Evolutionary conservation across 2,329 filamentous ascomycete species (phyloP).

Genomic region (Niveomyces coronatus): DNA sequence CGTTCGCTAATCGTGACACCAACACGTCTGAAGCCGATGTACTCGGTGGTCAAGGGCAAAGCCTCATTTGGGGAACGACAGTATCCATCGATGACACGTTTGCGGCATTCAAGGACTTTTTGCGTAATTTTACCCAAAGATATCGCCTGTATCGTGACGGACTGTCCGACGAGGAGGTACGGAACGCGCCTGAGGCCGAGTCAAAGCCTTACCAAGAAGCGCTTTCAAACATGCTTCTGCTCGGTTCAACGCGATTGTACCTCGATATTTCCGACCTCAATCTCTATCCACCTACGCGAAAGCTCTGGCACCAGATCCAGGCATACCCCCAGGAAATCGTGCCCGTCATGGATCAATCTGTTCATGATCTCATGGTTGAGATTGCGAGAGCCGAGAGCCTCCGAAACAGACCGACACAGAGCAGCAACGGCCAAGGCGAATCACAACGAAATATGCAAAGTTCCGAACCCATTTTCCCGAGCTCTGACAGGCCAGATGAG

Average conservation of each 20-base stretch:
- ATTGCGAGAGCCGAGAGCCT: slow-evolving; percentile 72
- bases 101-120: slow-evolving; percentile 79
- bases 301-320: slow-evolving; percentile 91
- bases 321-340: slow-evolving; percentile 94
- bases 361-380: slow-evolving; percentile 90
- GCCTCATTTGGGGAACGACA: slow-evolving; percentile 94
- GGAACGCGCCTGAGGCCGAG: slow-evolving; percentile 59
- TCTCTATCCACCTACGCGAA: slow-evolving; percentile 81
- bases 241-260: slow-evolving; percentile 77
- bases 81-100: slow-evolving; percentile 88
- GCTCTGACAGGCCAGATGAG: slow-evolving; percentile 59
- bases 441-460: slow-evolving; percentile 44
- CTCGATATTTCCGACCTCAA: slow-evolving; percentile 84
- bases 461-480: slow-evolving; percentile 67
- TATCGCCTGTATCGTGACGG: slow-evolving; percentile 89
- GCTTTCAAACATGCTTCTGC: slow-evolving; percentile 80
- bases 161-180: slow-evolving; percentile 64
- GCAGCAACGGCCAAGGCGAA: slow-evolving; percentile 36
- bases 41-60: slow-evolving; percentile 70
- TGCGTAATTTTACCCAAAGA: slow-evolving; percentile 84
- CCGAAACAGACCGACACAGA: slow-evolving; percentile 53
- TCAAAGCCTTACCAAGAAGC: slow-evolving; percentile 76
- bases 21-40: slow-evolving; percentile 86
- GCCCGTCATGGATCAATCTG: slow-evolving; percentile 87
- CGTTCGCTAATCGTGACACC: slow-evolving; percentile 57